A percentile compares a stretch with the other conserved stretches of the same genome.
Evolutionary conservation across 2,329 filamentous ascomycete genomes (phyloP).

Genomic region (Colletotrichum spaethianum): DNA sequence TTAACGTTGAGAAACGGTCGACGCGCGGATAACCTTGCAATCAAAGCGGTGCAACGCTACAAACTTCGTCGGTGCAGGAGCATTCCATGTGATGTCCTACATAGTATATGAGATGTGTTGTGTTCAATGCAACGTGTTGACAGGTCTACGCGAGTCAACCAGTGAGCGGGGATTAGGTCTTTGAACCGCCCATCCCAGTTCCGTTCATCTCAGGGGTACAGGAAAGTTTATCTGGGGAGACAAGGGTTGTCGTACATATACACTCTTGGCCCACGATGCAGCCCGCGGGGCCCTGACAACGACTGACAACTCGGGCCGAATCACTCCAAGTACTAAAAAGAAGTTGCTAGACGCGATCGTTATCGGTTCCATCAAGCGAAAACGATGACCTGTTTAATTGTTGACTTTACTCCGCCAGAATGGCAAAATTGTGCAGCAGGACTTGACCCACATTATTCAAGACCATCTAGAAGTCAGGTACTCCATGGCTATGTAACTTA

Average conservation of each 20-base stretch:
- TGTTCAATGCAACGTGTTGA: conserved; percentile 2
- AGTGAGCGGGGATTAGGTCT: neutral
- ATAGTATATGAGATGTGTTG: conserved; percentile 17
- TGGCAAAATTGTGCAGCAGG: neutral
- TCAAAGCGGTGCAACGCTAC: neutral
- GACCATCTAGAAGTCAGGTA: neutral
- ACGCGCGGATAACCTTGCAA: neutral
- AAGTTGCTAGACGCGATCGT: neutral
- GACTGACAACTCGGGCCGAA: neutral
- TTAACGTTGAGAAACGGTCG: neutral
- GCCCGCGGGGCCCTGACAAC: neutral
- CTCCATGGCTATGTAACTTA: neutral
- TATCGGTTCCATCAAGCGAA: neutral
- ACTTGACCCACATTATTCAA: neutral
- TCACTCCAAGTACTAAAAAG: neutral
- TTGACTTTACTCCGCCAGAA: neutral
- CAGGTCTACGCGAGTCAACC: conserved; percentile 27
- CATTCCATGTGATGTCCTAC: conserved; percentile 14
- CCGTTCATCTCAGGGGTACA: neutral
- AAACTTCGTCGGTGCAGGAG: conserved; percentile 11
- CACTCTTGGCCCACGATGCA: neutral
- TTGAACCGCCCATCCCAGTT: neutral
- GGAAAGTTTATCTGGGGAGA: neutral
- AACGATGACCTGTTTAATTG: conserved; percentile 8
- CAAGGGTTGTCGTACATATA: neutral